A percentile compares a stretch with the other conserved stretches of the same genome.
Evolutionary conservation across 1,284 basidiomycete species (phyloP).

Genomic region (Naganishia liquefaciens): DNA sequence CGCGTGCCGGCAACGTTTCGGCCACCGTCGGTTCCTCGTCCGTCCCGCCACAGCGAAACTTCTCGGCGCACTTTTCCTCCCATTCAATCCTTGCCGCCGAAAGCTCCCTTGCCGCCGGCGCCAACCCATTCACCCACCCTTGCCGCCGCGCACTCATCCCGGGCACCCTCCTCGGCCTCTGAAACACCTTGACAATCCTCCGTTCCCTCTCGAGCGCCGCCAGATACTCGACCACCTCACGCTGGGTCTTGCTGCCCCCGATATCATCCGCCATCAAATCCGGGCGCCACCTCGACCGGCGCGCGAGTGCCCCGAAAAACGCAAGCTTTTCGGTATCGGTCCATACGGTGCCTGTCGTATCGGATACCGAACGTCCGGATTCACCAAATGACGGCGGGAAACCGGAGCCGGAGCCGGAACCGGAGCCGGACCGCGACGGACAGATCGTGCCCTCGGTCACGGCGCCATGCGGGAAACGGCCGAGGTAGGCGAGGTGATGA

Average conservation of each 20-base stretch:
- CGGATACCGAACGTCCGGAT: background rate
- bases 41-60: too few species aligned
- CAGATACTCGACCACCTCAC: conserved; percentile 66
- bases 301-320: conserved; percentile 68
- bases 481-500: conserved; percentile 10
- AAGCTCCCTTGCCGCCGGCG: conserved; percentile 58
- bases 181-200: conserved; percentile 19
- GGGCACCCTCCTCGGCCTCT: conserved; percentile 47
- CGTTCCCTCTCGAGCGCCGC: conserved; percentile 53
- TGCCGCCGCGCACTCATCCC: conserved; percentile 12
- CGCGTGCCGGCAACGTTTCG: conserved; percentile 11
- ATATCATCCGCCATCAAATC: conserved; percentile 70
- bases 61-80: conserved; percentile 63
- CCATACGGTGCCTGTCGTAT: conserved; percentile 57
- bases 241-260: conserved; percentile 59
- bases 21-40: background rate
- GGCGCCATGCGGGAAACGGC: conserved; percentile 1
- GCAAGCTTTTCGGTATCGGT: conserved; percentile 63
- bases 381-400: too few species aligned
- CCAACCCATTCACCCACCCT: conserved; percentile 36
- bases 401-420: too few species aligned
- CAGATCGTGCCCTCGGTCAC: conserved; percentile 7
- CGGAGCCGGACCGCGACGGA: too few species aligned
- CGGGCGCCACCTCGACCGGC: conserved; percentile 67
- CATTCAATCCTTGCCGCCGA: conserved; percentile 62